These are phyloP conservation scores for Phoma sp. DNA, from an alignment of 2,329 filamentous ascomycete genomes.

Conservation along the genomic window DNA sequence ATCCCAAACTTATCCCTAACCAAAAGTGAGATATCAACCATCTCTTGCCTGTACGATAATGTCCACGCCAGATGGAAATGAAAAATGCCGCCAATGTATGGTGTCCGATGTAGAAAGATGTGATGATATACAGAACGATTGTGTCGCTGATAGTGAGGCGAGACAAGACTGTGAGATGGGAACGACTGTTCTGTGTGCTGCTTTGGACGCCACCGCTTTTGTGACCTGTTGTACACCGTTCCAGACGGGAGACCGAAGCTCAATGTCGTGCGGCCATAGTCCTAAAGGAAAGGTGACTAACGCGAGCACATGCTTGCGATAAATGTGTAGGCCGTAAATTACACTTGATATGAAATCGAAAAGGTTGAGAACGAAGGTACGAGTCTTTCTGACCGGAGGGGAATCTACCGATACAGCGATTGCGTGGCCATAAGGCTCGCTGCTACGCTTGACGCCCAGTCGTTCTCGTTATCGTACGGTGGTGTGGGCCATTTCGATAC, in stretches of 20 bases:
- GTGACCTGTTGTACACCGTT: constrained; percentile 36
- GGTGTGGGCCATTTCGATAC: constrained; percentile 89
- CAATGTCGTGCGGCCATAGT: constrained; percentile 44
- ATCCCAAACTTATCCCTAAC: constrained; percentile 8
- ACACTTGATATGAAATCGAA: constrained; percentile 24
- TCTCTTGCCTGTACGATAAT: constrained; percentile 27
- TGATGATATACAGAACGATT: constrained; percentile 32
- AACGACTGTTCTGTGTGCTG: constrained; percentile 36
- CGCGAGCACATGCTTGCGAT: constrained; percentile 30
- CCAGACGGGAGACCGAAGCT: constrained; percentile 45
- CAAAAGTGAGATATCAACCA: constrained; percentile 17
- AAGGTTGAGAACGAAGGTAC: constrained; percentile 22
- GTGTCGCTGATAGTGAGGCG: constrained; percentile 28
- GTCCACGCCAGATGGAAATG: constrained; percentile 23
- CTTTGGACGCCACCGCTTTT: constrained; percentile 15
- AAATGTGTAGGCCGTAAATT: constrained; percentile 31
- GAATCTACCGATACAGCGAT: constrained; percentile 42
- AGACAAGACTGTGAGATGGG: constrained; percentile 26
- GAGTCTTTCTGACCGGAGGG: neutral
- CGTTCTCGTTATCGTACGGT: constrained; percentile 87
- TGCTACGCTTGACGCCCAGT: constrained; percentile 85
- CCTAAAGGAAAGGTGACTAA: constrained; percentile 29
- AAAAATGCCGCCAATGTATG: constrained; percentile 36
- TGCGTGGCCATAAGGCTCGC: constrained; percentile 65
- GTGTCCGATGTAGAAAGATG: constrained; percentile 25